phyloP scores from a whole-genome alignment of 306 rosid species.

The Vigna reflexopilosa region DNA sequence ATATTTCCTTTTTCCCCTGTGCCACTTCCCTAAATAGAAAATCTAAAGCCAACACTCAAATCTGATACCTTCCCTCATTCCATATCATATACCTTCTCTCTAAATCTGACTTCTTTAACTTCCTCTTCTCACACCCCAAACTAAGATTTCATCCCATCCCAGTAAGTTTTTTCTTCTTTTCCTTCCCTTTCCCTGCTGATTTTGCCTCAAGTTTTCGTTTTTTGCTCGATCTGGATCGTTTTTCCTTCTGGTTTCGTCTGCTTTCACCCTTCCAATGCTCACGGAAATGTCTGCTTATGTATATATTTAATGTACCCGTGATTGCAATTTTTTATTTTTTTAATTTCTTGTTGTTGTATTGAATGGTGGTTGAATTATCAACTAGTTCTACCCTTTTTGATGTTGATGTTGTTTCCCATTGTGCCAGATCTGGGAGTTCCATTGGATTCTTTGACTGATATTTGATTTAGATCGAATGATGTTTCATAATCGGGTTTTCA shows the following conservation, averaged over 20 bases:
- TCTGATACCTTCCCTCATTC: slow-evolving; percentile 30
- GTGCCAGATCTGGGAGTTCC: slow-evolving; percentile 28
- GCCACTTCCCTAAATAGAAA: slow-evolving; percentile 48
- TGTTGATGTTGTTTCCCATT: slow-evolving; percentile 21
- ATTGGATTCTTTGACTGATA: slow-evolving; percentile 25
- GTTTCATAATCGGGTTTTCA: slow-evolving; percentile 22
- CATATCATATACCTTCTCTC: slow-evolving; percentile 13
- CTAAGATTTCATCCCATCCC: slow-evolving; percentile 37
- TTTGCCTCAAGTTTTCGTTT: slow-evolving; percentile 20
- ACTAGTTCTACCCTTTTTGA: background rate
- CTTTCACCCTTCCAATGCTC: slow-evolving; percentile 24
- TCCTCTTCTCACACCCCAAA: slow-evolving; percentile 29
- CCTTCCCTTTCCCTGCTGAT: background rate
- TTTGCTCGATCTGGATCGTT: slow-evolving; percentile 37
- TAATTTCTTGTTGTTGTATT: slow-evolving; percentile 20
- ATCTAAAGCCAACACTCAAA: slow-evolving; percentile 37
- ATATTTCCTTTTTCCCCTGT: slow-evolving; percentile 2
- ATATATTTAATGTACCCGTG: slow-evolving; percentile 2
- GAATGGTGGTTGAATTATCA: background rate
- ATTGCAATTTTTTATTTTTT: background rate
- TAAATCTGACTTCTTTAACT: slow-evolving; percentile 40
- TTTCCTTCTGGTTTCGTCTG: slow-evolving; percentile 39
- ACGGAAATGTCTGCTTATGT: slow-evolving; percentile 9
- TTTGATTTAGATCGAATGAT: slow-evolving; percentile 8
- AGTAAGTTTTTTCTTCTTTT: slow-evolving; percentile 29